phyloP scores from a whole-genome alignment of 495 filamentous ascomycete species.

The Aspergillus steynii region DNA sequence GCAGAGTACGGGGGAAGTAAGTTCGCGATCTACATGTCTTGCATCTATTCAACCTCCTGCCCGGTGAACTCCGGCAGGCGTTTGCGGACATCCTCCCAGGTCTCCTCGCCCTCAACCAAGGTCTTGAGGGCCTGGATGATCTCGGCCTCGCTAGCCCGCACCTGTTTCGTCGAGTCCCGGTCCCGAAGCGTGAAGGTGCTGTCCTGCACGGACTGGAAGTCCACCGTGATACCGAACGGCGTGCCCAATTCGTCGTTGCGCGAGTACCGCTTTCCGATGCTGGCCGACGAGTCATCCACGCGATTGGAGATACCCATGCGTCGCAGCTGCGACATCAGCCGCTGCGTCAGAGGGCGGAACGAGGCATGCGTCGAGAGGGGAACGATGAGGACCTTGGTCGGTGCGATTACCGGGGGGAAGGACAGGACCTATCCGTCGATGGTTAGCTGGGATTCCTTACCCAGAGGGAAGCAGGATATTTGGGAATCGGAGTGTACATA shows the following conservation, averaged over 20 bases:
- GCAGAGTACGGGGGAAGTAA: too few species aligned
- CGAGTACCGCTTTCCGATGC: conserved; percentile 69
- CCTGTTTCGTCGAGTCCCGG: conserved; percentile 66
- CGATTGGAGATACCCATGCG: conserved; percentile 60
- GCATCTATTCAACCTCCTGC: conserved; percentile 61
- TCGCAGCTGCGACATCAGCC: conserved; percentile 54
- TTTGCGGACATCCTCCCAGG: conserved; percentile 61
- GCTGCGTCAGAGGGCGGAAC: conserved; percentile 57
- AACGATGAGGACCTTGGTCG: conserved; percentile 69
- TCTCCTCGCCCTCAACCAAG: conserved; percentile 61
- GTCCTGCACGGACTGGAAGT: conserved; percentile 71
- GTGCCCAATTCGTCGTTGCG: conserved; percentile 69
- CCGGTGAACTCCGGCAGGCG: conserved; percentile 67
- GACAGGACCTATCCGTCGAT: conserved; percentile 56
- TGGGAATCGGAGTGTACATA: conserved; percentile 35
- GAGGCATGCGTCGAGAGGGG: conserved; percentile 60
- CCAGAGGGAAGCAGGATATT: conserved; percentile 5
- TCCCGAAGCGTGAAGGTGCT: conserved; percentile 68
- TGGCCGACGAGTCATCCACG: conserved; percentile 65
- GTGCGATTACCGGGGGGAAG: conserved; percentile 64
- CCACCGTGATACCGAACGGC: conserved; percentile 65
- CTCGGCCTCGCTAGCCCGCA: conserved; percentile 65
- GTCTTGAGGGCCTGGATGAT: conserved; percentile 61
- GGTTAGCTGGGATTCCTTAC: conserved; percentile 6
- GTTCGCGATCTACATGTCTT: neutral